Evolutionary conservation across 306 rosid genomes (phyloP).

Genomic region (Vicia faba): DNA sequence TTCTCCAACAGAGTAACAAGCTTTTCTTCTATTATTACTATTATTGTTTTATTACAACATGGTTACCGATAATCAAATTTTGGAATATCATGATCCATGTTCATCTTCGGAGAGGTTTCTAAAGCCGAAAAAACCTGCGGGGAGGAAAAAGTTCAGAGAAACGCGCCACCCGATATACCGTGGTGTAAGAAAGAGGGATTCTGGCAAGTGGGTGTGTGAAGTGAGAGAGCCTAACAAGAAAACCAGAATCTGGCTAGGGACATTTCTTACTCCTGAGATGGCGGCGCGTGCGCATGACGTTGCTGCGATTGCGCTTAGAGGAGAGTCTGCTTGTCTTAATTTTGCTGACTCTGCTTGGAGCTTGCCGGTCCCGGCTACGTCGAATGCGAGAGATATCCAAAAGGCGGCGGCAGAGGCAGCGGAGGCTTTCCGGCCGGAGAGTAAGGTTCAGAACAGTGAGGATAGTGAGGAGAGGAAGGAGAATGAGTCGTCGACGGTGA

Average conservation of each 20-base stretch:
- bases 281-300: slow-evolving; percentile 96
- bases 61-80: slow-evolving; percentile 36
- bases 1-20: not conserved
- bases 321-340: slow-evolving; percentile 66
- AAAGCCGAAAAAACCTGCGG: slow-evolving; percentile 82
- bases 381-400: slow-evolving; percentile 70
- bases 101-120: slow-evolving; percentile 42
- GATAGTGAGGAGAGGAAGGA: not conserved
- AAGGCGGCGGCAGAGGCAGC: slow-evolving; percentile 78
- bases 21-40: not conserved
- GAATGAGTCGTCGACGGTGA: not conserved
- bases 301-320: slow-evolving; percentile 71
- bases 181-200: slow-evolving; percentile 71
- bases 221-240: slow-evolving; percentile 88
- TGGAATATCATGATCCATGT: slow-evolving; percentile 12
- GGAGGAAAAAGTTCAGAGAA: slow-evolving; percentile 93
- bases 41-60: slow-evolving; percentile 31
- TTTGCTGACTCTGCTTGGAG: slow-evolving; percentile 76
- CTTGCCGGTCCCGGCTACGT: slow-evolving; percentile 59
- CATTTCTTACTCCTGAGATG: slow-evolving; percentile 81
- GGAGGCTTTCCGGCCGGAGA: slow-evolving; percentile 63
- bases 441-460: slow-evolving; percentile 19
- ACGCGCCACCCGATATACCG: slow-evolving; percentile 86
- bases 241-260: slow-evolving; percentile 63
- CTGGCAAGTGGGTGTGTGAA: slow-evolving; percentile 92